Base-by-base conservation (phyloP, 768 basidiomycete species). In the Amylocystis lapponica region DNA sequence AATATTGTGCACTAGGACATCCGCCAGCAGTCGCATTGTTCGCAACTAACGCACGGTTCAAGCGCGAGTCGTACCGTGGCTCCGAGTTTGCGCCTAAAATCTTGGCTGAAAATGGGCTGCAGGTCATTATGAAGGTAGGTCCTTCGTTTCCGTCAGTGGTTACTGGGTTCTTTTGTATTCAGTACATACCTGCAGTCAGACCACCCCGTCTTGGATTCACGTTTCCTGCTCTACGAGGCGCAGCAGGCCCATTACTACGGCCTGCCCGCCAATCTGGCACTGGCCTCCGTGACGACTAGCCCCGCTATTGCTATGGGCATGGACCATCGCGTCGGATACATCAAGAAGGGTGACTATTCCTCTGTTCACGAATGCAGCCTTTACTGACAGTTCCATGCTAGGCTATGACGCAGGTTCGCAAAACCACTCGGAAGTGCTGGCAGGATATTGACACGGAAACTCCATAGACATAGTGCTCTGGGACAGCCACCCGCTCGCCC, bases 1-100 rank as follows among this genome's bases (percentile, higher is more conserved):
- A 36, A 37, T 20, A 10, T 1, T 13, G 1, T 13, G 8, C 2
- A 20, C 21, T 27, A 73, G 72, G 76, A 20, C 66, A 66, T 5
- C 69, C 80, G 10, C 90, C 91, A 0, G 80, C 85, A 2, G 68
- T 82, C 30, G 90, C 92, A 2, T 61, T 95, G 31, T 92, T 91
- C 47, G 83, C 87, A 3, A 89, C 83, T 27, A 83, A 83, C 56
- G 77, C 83, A 52, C 68, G 82, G 68, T 80, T 65, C 49, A 83
- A 83, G 64, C 69, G 74, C 12, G 79, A 80, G 52, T 71, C 83
- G 1, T 84, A 78, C 53, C 65, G 80, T 11, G 80, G 76, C 3
- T 76, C 78, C 2, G 80, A 83, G 51, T 84, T 78, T 47, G 81
- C 82, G 2, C 69, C 78, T 2, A 71, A 72, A 36, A 75, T 84